phyloP scores from a whole-genome alignment of 106 monocot species.

The Narthecium ossifragum region DNA sequence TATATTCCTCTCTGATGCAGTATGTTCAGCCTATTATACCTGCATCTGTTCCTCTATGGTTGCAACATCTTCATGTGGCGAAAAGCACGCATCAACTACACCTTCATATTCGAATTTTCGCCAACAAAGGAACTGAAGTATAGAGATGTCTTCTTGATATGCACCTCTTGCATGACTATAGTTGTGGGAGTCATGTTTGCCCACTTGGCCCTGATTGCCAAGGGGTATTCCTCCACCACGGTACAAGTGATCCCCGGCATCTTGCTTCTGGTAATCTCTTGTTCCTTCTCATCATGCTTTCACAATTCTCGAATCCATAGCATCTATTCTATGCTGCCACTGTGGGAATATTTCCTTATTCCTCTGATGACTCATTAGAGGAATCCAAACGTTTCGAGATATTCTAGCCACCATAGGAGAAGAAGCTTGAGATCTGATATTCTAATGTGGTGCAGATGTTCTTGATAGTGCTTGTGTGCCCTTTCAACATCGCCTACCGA shows the following conservation, averaged over 20 bases:
- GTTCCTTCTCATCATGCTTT: background rate
- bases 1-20: conserved; percentile 27
- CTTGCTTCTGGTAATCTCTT: conserved; percentile 46
- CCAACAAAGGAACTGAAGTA: conserved; percentile 75
- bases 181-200: conserved; percentile 67
- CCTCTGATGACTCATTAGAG: background rate
- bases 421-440: background rate
- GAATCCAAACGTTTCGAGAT: background rate
- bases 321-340: no score
- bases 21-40: conserved; percentile 80
- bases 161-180: conserved; percentile 63
- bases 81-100: conserved; percentile 83
- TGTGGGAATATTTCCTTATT: no score
- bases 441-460: conserved; percentile 49
- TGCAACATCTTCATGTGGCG: conserved; percentile 94
- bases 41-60: conserved; percentile 90
- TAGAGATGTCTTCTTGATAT: conserved; percentile 76
- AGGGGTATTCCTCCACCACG: conserved; percentile 39
- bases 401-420: background rate
- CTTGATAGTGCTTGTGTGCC: conserved; percentile 63
- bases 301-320: no score
- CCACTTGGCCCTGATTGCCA: conserved; percentile 50
- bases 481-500: conserved; percentile 55
- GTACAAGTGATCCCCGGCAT: conserved; percentile 71
- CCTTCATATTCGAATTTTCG: conserved; percentile 86